Base-by-base conservation (phyloP, 106 monocot species). In the Dendrobium chrysotoxum region DNA sequence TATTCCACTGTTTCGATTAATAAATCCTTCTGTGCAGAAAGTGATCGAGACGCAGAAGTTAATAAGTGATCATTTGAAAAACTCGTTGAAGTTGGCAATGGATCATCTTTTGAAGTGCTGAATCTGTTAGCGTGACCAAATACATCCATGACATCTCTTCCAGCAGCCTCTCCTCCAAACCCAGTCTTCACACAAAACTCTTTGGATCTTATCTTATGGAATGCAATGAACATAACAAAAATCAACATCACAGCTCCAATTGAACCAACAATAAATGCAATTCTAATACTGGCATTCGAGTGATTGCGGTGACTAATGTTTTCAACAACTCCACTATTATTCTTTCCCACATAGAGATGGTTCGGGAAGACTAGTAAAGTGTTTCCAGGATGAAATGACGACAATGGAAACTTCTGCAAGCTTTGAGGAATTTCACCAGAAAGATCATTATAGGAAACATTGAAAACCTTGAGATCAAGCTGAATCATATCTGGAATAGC, bases 361-460 rank as follows among this genome's bases (percentile, higher is more conserved):
- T 82, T 85, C 28, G 89, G 80, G 20, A 84, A 79, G 28, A 81
- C 67, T 76, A 92, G 85, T 20, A 80, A 71, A 44, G 74, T 17
- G 79, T 99, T 99, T 80, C 98, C 98, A 64, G 98, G 98, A 84
- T 75, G 76, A 85, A 99, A 99, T 72, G 90, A 88, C 28, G 82
- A 64, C 40, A 1, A 25, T 39, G 91, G 92, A 68, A 99, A 95
- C 77, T 72, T 91, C 70, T 40, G 82, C 81, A 95, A 78, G 80
- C 75, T 87, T 80, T 81, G 53, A 80, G 98, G 98, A 72, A 99
- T 73, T 80, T 81, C 70, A 40, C 98, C 98, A 53, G 88, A 88
- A 44, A 99, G 81, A 86, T 95, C 84, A 79, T 99, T 99, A 40
- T 87, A 80, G 0, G 98, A 91, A 26, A 99, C 83, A 82, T 93